These are phyloP conservation scores for Persicaria tinctoria DNA, from an alignment of 148 eudicot genomes.

Conservation along the genomic window DNA sequence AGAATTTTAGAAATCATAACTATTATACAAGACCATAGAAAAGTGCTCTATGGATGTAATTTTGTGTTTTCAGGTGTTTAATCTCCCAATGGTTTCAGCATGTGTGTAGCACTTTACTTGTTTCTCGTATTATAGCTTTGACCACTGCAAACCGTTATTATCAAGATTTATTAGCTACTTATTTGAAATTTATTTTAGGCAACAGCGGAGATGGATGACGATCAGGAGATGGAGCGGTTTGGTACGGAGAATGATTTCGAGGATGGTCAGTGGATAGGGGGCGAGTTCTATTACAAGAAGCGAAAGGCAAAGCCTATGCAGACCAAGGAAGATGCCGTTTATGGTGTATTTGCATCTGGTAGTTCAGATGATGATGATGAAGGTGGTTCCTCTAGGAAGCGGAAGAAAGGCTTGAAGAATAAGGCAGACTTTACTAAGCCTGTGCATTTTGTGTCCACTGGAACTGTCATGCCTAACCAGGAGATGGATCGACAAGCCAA, in stretches of 20 bases:
- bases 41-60: too few relatives aligned
- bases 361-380: slow-evolving; percentile 41
- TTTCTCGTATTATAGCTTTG: too few relatives aligned
- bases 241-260: slow-evolving; percentile 76
- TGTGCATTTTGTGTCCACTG: slow-evolving; percentile 64
- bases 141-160: neutral
- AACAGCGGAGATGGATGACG: slow-evolving; percentile 52
- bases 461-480: slow-evolving; percentile 42
- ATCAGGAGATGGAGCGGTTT: slow-evolving; percentile 77
- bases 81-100: too few relatives aligned
- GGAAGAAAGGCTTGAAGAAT: slow-evolving; percentile 41
- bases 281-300: slow-evolving; percentile 58
- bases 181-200: neutral
- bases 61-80: too few relatives aligned
- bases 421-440: slow-evolving; percentile 71
- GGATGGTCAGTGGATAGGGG: slow-evolving; percentile 61
- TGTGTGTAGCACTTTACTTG: too few relatives aligned
- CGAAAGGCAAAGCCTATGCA: slow-evolving; percentile 62
- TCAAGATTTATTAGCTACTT: neutral
- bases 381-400: slow-evolving; percentile 36
- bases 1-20: too few relatives aligned
- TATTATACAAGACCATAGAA: too few relatives aligned
- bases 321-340: slow-evolving; percentile 64
- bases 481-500: slow-evolving; percentile 44
- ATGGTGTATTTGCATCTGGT: slow-evolving; percentile 64